These are phyloP conservation scores for Cylindrotheca fusiformis DNA, from an alignment of 108 stramenopile genomes.

Conservation along the genomic window DNA sequence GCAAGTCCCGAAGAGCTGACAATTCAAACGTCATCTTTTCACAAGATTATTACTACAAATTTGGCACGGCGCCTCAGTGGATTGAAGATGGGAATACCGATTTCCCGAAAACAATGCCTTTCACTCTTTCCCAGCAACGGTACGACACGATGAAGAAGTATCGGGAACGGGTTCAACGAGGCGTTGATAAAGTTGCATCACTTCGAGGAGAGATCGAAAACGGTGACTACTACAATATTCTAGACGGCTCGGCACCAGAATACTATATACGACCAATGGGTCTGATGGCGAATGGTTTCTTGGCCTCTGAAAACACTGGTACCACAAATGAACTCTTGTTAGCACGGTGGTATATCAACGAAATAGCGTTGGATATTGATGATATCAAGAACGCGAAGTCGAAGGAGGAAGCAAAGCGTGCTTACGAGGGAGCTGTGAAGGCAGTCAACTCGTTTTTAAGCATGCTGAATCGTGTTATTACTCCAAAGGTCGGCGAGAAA, in stretches of 20 bases:
- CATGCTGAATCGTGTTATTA: constrained; percentile 71
- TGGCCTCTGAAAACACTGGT: constrained; percentile 77
- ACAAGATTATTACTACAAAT: constrained; percentile 82
- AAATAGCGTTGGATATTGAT: constrained; percentile 58
- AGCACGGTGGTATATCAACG: constrained; percentile 83
- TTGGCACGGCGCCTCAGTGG: constrained; percentile 69
- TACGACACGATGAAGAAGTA: constrained; percentile 81
- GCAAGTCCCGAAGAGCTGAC: constrained; percentile 45
- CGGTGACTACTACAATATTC: constrained; percentile 25
- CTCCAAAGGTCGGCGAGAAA: constrained; percentile 9
- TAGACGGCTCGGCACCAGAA: constrained; percentile 37
- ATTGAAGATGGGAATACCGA: constrained; percentile 53
- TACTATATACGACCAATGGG: constrained; percentile 72
- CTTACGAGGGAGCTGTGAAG: constrained; percentile 33
- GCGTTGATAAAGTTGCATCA: constrained; percentile 32
- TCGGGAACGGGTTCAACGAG: constrained; percentile 37
- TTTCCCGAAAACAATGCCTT: constrained; percentile 77
- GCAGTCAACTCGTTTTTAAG: constrained; percentile 68
- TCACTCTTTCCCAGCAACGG: constrained; percentile 64
- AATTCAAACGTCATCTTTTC: constrained; percentile 79
- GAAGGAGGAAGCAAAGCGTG: constrained; percentile 39
- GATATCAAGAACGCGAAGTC: constrained; percentile 53
- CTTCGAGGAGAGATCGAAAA: constrained; percentile 16
- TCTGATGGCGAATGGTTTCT: constrained; percentile 70
- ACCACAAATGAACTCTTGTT: constrained; percentile 77